These are phyloP conservation scores for Fusarium gaditjirri DNA, from an alignment of 2,329 filamentous ascomycete genomes.

Conservation along the genomic window DNA sequence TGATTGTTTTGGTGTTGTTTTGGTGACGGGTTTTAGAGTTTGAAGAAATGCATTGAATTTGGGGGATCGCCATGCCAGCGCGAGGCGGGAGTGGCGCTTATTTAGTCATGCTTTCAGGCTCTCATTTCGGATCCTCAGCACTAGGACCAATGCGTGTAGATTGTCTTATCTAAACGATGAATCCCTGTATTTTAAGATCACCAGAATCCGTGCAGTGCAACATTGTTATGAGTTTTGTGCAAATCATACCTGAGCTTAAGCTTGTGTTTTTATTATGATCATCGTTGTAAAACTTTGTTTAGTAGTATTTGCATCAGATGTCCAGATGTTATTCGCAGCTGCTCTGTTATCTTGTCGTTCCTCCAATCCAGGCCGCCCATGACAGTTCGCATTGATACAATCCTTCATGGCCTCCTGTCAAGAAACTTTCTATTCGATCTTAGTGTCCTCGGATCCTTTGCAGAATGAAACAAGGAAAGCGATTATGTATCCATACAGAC, in stretches of 20 bases:
- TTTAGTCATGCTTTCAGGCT: slow-evolving; percentile 1
- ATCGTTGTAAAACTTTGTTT: neutral
- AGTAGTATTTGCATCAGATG: neutral
- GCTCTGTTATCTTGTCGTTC: too few species aligned
- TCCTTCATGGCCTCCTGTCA: neutral
- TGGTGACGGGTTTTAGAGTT: neutral
- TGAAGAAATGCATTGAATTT: neutral
- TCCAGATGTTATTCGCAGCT: neutral
- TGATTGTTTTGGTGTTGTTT: slow-evolving; percentile 3
- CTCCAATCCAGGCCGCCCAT: rapidly evolving
- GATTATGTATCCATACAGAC: neutral
- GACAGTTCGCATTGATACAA: rapidly evolving
- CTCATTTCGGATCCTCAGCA: slow-evolving; percentile 8
- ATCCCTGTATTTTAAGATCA: neutral
- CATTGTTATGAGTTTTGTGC: neutral
- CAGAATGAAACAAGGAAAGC: neutral
- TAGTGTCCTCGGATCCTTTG: rapidly evolving
- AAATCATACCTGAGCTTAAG: neutral
- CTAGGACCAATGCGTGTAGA: slow-evolving; percentile 8
- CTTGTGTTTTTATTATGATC: neutral
- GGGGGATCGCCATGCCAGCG: slow-evolving; percentile 2
- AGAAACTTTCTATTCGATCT: rapidly evolving
- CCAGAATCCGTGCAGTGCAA: neutral
- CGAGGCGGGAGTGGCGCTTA: neutral
- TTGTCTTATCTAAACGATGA: neutral